A percentile compares a stretch with the other conserved stretches of the same genome.
These are phyloP conservation scores for Trichophyton verrucosum DNA, from an alignment of 2,329 filamentous ascomycete species.

Conservation along the genomic window DNA sequence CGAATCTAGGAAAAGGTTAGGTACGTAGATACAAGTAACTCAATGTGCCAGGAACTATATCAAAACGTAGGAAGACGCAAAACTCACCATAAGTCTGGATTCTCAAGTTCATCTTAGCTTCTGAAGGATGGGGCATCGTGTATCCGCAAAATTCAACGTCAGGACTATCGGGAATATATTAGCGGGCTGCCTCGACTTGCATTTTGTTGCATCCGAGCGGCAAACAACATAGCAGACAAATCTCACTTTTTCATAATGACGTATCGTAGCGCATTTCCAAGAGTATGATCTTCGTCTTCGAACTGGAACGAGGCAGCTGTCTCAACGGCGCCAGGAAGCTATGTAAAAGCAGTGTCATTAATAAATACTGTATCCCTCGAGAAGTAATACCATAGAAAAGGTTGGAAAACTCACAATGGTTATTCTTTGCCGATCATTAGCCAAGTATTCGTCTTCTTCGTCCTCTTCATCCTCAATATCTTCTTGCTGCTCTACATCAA, in stretches of 20 bases:
- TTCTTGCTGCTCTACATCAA: slow-evolving; percentile 31
- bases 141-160: slow-evolving; percentile 98
- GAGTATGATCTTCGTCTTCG: slow-evolving; percentile 81
- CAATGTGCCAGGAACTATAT: slow-evolving; percentile 23
- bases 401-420: slow-evolving; percentile 40
- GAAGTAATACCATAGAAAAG: neutral
- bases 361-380: neutral
- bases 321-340: slow-evolving; percentile 74
- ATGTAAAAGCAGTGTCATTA: slow-evolving; percentile 1
- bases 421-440: slow-evolving; percentile 42
- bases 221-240: neutral
- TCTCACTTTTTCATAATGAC: slow-evolving; percentile 97
- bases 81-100: slow-evolving; percentile 88
- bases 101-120: slow-evolving; percentile 89
- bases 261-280: slow-evolving; percentile 87
- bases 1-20: slow-evolving; percentile 44
- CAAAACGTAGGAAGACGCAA: neutral
- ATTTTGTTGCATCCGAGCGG: neutral
- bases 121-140: slow-evolving; percentile 91
- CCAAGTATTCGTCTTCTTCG: slow-evolving; percentile 34
- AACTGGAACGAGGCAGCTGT: slow-evolving; percentile 94
- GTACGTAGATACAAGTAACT: slow-evolving; percentile 46
- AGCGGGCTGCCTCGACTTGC: neutral
- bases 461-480: slow-evolving; percentile 40
- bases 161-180: slow-evolving; percentile 47